phyloP scores from a whole-genome alignment of 163 green algal species.

The Coccomyxa subellipsoidea region DNA sequence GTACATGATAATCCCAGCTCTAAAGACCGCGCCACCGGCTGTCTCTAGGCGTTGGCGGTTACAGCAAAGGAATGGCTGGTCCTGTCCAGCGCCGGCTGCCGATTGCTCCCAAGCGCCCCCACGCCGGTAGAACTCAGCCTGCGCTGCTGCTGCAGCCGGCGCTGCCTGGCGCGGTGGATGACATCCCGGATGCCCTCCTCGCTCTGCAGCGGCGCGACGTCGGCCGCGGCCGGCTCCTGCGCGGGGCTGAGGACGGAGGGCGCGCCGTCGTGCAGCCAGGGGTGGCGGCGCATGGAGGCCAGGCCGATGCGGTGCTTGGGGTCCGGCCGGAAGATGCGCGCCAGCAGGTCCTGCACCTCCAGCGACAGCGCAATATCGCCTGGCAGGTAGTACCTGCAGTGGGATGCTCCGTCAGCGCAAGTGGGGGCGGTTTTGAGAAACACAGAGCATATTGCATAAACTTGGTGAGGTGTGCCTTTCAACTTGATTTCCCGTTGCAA shows the following conservation, averaged over 20 bases:
- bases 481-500: too few relatives aligned
- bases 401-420: too few relatives aligned
- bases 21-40: too few relatives aligned
- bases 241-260: neutral
- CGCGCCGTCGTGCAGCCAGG: constrained; percentile 45
- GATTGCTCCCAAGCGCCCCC: neutral
- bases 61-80: neutral
- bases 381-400: constrained; percentile 23
- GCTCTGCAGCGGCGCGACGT: neutral
- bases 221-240: neutral
- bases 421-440: too few relatives aligned
- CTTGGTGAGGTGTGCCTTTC: too few relatives aligned
- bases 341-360: constrained; percentile 75
- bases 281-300: constrained; percentile 69
- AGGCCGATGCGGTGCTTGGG: constrained; percentile 62
- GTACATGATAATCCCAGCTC: too few relatives aligned
- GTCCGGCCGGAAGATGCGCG: constrained; percentile 81
- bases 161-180: neutral
- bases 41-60: too few relatives aligned
- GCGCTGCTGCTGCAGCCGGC: neutral
- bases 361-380: constrained; percentile 36
- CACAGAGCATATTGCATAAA: too few relatives aligned
- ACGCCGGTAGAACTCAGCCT: neutral
- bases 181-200: neutral
- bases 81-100: neutral